A percentile compares a stretch with the other conserved stretches of the same genome.
Evolutionary conservation across 305 asterid species (phyloP).

Genomic region (Solanum hybrid): DNA sequence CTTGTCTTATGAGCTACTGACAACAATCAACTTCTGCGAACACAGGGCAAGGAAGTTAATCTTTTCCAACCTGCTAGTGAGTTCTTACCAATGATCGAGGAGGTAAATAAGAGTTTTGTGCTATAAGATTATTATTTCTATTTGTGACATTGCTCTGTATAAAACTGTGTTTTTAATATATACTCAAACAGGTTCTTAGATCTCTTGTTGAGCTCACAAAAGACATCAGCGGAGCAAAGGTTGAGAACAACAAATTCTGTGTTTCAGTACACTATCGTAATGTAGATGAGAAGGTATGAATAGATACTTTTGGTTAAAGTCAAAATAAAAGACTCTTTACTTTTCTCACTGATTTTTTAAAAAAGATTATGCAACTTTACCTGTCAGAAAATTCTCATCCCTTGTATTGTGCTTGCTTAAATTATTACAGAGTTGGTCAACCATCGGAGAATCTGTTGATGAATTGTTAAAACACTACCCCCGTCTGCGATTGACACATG

Average conservation of each 20-base stretch:
- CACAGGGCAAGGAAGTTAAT: conserved; percentile 71
- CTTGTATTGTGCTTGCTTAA: neutral
- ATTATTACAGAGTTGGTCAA: conserved; percentile 57
- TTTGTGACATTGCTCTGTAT: neutral
- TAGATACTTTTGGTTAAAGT: neutral
- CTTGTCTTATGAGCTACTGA: neutral
- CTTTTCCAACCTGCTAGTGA: conserved; percentile 93
- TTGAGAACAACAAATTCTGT: conserved; percentile 89
- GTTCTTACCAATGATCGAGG: conserved; percentile 80
- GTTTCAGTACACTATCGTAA: conserved; percentile 91
- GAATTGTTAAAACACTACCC: conserved; percentile 62
- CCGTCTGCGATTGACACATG: conserved; percentile 82
- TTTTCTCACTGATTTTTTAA: neutral
- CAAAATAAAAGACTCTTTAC: neutral
- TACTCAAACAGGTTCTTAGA: conserved; percentile 41
- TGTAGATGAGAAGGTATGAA: conserved; percentile 65
- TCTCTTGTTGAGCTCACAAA: conserved; percentile 59
- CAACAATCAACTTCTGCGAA: neutral
- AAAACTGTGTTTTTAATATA: neutral
- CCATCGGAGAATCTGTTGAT: conserved; percentile 46
- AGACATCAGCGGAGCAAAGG: conserved; percentile 57
- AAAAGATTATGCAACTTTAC: neutral
- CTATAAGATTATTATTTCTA: neutral
- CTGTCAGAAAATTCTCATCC: neutral
- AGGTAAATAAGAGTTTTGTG: conserved; percentile 32